A percentile compares a stretch with the other conserved stretches of the same genome.
Conservation (phyloP, 305 asterid genomes). For the Solanum chacoense region DNA sequence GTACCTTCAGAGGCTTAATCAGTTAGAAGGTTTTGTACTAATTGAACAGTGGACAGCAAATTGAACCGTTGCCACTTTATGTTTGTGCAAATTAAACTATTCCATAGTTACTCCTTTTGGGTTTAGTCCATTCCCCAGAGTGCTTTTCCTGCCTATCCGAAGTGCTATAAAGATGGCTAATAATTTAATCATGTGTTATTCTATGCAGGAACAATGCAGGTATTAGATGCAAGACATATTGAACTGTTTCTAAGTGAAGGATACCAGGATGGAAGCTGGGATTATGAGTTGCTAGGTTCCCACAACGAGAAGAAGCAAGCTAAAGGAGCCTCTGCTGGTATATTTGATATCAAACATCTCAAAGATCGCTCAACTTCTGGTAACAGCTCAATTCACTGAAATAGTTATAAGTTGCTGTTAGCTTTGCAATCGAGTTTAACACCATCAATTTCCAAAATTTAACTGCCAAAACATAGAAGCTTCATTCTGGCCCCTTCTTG, state of each 20-base stretch:
- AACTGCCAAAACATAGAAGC: not conserved
- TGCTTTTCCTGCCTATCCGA: not conserved
- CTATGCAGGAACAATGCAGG: slow-evolving; percentile 89
- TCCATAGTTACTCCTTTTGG: not conserved
- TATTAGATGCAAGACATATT: slow-evolving; percentile 81
- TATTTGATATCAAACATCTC: slow-evolving; percentile 68
- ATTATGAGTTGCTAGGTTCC: slow-evolving; percentile 52
- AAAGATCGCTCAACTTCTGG: slow-evolving; percentile 60
- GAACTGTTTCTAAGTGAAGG: slow-evolving; percentile 69
- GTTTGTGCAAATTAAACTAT: not conserved
- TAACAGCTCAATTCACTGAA: slow-evolving; percentile 8
- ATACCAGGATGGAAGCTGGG: slow-evolving; percentile 69
- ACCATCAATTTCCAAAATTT: not conserved
- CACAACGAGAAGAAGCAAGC: slow-evolving; percentile 42
- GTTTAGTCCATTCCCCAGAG: not conserved
- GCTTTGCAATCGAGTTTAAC: not conserved
- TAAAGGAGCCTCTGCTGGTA: slow-evolving; percentile 68
- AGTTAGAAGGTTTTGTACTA: not conserved
- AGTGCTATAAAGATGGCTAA: not conserved
- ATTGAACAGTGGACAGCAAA: not conserved
- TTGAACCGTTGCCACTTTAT: not conserved
- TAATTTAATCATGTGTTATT: not conserved
- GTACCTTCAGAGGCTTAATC: not conserved
- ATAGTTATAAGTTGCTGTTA: not conserved
- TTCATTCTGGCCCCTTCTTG: not conserved